Base-by-base conservation (phyloP, 768 basidiomycete species). In the Russula olivacea region DNA sequence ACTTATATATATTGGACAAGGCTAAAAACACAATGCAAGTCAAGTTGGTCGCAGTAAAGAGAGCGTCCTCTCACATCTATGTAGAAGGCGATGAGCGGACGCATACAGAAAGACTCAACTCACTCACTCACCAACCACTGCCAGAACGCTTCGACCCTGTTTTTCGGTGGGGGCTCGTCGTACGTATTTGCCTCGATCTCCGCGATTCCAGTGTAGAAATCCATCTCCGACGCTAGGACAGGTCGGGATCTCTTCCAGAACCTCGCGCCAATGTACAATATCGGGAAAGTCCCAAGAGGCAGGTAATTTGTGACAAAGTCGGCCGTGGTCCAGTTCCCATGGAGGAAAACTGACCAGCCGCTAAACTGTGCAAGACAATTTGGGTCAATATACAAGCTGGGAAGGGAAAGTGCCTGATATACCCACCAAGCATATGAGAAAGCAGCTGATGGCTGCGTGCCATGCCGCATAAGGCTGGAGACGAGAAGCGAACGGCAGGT, bases 291-390 rank as follows among this genome's bases (percentile, higher is more conserved):
- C n/a, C 71, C 61, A 49, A 76, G 61, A 23, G 88, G 89, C 49
- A 93, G 71, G 73, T 95, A 97, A 72, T 84, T 91, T 25, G 92
- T 93, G 58, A 95, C 79, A 68, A 96, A 95, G n/a, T 73, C 79
- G 34, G 81, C 84, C 4, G 77, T 78, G 30, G 72, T 70, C 91
- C 85, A 87, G 0, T 74, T 65, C 28, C 73, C 76, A 57, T 73
- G 74, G 55, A 85, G 74, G 78, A 86, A 87, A 48, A 85, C 81
- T 2, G 66, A 60, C 72, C 74, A 83, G 15, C 77, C 81, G 61
- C 73, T 79, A 71, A 82, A 81, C 80, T 81, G 63, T 68, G 21
- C 34, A 12, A 45, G 17, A 23, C 4, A 5, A 25, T 38, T 45
- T 47, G 21, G 3, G 19, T 47, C n/a, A 45, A 45, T 21, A 21